Percentiles rank a stretch among this genome's conserved stretches.
Evolutionary conservation across 2,329 filamentous ascomycete species (phyloP).

Genomic region (Acrocalymma vagum): DNA sequence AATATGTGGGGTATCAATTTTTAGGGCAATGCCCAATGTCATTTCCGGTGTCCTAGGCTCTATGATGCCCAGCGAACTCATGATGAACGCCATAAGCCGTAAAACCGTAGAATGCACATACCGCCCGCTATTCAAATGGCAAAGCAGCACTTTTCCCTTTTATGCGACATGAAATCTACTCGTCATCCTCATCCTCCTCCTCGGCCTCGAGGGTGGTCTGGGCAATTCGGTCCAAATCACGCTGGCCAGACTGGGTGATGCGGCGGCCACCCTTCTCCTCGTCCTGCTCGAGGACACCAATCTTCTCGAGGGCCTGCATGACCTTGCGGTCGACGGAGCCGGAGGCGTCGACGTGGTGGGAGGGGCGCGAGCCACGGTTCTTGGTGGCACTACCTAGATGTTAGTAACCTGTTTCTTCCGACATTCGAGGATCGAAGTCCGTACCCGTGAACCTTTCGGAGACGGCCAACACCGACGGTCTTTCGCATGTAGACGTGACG

Average conservation of each 20-base stretch:
- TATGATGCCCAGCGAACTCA: slow-evolving; percentile 38
- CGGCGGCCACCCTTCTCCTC: slow-evolving; percentile 98
- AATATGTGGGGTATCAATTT: slow-evolving; percentile 36
- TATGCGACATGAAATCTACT: slow-evolving; percentile 36
- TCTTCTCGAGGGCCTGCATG: slow-evolving; percentile 98
- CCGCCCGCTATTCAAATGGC: slow-evolving; percentile 36
- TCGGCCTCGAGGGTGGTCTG: slow-evolving; percentile 61
- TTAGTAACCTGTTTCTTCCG: slow-evolving; percentile 11
- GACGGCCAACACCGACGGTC: slow-evolving; percentile 97
- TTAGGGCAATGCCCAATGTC: slow-evolving; percentile 42
- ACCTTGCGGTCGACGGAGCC: slow-evolving; percentile 97
- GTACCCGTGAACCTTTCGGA: slow-evolving; percentile 88
- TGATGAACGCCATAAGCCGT: slow-evolving; percentile 48
- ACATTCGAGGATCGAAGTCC: slow-evolving; percentile 3
- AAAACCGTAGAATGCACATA: slow-evolving; percentile 39
- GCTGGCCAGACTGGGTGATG: slow-evolving; percentile 97
- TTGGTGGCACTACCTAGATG: slow-evolving; percentile 67
- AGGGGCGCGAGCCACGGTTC: slow-evolving; percentile 93
- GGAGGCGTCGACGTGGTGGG: slow-evolving; percentile 93
- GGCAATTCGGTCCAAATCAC: slow-evolving; percentile 88
- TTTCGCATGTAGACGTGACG: slow-evolving; percentile 99
- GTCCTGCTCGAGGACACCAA: slow-evolving; percentile 95
- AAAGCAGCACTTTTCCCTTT: slow-evolving; percentile 29
- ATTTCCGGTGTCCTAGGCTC: slow-evolving; percentile 45
- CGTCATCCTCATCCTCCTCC: slow-evolving; percentile 57